phyloP scores from a whole-genome alignment of 176 grass and related monocot species.

The Triticum dicoccoides region DNA sequence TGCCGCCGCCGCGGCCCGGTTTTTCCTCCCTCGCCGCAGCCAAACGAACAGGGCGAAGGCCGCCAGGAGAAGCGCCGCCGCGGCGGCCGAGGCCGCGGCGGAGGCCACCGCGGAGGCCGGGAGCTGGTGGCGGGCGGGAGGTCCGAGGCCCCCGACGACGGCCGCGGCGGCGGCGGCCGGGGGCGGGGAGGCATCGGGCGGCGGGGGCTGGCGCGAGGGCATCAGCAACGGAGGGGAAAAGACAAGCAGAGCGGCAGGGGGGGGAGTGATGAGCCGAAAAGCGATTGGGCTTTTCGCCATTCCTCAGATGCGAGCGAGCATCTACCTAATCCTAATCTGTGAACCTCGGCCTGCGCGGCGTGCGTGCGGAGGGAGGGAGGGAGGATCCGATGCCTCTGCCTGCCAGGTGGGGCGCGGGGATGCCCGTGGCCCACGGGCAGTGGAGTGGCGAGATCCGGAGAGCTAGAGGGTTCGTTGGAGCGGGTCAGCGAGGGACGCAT shows the following conservation, averaged over 20 bases:
- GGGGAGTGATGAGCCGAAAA: slow-evolving; percentile 44
- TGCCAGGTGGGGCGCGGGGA: not conserved
- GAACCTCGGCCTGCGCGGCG: too few species aligned
- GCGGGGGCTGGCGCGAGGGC: slow-evolving; percentile 62
- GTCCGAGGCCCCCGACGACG: not conserved
- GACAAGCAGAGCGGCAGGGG: slow-evolving; percentile 25
- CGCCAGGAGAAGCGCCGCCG: slow-evolving; percentile 12
- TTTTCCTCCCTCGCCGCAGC: slow-evolving; percentile 37
- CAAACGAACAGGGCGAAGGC: slow-evolving; percentile 46
- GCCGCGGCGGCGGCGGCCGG: not conserved
- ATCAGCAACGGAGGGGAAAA: slow-evolving; percentile 32
- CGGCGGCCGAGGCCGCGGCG: not conserved
- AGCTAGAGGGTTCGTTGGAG: too few species aligned
- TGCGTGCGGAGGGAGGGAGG: not conserved
- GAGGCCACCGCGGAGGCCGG: not conserved
- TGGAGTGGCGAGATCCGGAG: not conserved
- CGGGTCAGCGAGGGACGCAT: too few species aligned
- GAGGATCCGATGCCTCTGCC: slow-evolving; percentile 26
- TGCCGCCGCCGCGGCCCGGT: slow-evolving; percentile 21
- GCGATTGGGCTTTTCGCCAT: slow-evolving; percentile 54
- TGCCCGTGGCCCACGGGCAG: not conserved
- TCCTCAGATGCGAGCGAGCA: slow-evolving; percentile 28
- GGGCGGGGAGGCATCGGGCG: slow-evolving; percentile 24
- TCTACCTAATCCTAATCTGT: not conserved
- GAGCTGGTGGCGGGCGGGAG: not conserved